Evolutionary conservation across 495 filamentous ascomycete species (phyloP).

Genomic region (Penicillium macrosclerotiorum): DNA sequence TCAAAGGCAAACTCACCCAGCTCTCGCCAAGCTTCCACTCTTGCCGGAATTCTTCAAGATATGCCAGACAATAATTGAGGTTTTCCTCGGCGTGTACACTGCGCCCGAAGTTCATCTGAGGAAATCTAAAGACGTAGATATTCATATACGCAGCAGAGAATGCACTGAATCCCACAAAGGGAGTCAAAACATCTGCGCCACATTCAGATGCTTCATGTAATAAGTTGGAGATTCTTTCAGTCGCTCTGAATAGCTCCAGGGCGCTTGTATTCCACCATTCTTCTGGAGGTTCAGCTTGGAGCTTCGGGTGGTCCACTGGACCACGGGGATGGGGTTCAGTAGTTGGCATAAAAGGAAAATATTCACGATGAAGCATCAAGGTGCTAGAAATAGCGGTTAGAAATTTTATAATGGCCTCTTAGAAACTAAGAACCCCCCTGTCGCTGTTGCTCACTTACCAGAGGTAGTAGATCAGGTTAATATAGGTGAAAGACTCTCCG

Average conservation of each 20-base stretch:
- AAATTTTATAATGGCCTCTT: no score
- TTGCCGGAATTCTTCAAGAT: conserved; percentile 17
- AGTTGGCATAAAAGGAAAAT: conserved; percentile 24
- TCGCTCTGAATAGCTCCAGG: conserved; percentile 15
- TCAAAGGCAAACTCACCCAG: conserved; percentile 14
- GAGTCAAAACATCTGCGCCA: conserved; percentile 14
- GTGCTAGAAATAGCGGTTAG: no score
- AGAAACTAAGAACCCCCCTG: no score
- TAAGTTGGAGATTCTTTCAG: conserved; percentile 16
- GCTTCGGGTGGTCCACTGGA: conserved; percentile 20
- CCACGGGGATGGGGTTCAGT: conserved; percentile 13
- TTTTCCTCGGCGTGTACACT: conserved; percentile 11
- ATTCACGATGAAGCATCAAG: conserved; percentile 24
- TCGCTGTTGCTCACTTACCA: conserved; percentile 6
- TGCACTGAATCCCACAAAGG: conserved; percentile 27
- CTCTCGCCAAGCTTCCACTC: conserved; percentile 22
- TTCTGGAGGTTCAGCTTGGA: conserved; percentile 14
- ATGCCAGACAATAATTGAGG: conserved; percentile 17
- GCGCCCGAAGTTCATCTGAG: conserved; percentile 25
- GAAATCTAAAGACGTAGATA: conserved; percentile 19
- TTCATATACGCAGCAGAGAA: conserved; percentile 28
- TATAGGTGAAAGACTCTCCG: conserved; percentile 24
- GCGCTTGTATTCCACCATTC: conserved; percentile 25
- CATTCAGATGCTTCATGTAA: conserved; percentile 19
- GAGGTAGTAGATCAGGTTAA: conserved; percentile 23